Evolutionary conservation across 768 basidiomycete genomes (phyloP), one percentile per base, ranked within the genome.

Genomic region (Leucocoprinus sp.): DNA sequence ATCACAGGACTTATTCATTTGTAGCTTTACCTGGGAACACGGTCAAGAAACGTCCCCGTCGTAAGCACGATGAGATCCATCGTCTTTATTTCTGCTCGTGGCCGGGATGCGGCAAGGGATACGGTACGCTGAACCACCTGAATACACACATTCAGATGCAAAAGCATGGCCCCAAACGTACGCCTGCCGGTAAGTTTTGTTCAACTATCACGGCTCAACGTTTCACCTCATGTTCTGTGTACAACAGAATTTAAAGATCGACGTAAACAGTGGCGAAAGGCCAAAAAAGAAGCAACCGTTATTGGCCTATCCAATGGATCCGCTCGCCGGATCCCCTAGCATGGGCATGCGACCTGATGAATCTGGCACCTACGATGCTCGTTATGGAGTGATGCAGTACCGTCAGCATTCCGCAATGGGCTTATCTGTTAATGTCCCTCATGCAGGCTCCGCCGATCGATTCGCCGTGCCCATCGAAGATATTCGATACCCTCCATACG

Each of bases 121-220:
- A 95, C 57, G 93, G 93, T 23, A 96, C 93, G 3, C 72, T 97
- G 39, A 97, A 99, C 60, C 95, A 99, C 64, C 73, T 99, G 50
- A 99, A 99, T 60, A 92, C 93, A 23, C 95, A 99, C 62, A 91
- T 97, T 47, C 85, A 82, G n/a, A 96, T 96, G 89, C 95, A 97
- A 63, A 88, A 88, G 63, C 95, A 99, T 60, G 95, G 95, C 34
- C 45, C 71, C 12, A 97, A 95, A 67, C 78, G 93, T 45, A 84
- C 79, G 60, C 95, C 95, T 9, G 78, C 78, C 45, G 93, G 95
- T 95, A 57, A 65, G 86, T 59, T 27, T 50, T 49, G 50, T 26
- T 8, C 39, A 15, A 15, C 23, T 8, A 6, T 50, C 42, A 44
- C 39, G 48, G 45, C 36, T 44, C n/a, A 24, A 31, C 1, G 17